A percentile compares a stretch with the other conserved stretches of the same genome.
These are phyloP conservation scores for Scolecobasidium constrictum DNA, from an alignment of 2,329 filamentous ascomycete species.

Conservation along the genomic window DNA sequence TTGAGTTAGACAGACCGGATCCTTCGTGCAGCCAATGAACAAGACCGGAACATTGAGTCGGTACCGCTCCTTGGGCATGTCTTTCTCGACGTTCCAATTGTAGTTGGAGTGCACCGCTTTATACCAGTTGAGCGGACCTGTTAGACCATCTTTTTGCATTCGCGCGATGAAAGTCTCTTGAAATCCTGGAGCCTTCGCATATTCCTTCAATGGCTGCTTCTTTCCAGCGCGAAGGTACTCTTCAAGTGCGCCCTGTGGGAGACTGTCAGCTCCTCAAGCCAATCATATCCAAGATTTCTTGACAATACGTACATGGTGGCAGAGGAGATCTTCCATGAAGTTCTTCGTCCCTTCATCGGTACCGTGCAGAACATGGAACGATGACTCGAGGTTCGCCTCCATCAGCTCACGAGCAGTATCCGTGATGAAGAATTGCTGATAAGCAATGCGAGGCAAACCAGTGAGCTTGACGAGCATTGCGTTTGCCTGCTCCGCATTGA, in stretches of 20 bases:
- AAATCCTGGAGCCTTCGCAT: slow-evolving; percentile 21
- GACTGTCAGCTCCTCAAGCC: background rate
- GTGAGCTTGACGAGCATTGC: slow-evolving; percentile 19
- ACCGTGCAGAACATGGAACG: slow-evolving; percentile 25
- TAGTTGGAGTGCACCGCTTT: slow-evolving; percentile 16
- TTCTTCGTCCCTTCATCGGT: slow-evolving; percentile 21
- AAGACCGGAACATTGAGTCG: slow-evolving; percentile 26
- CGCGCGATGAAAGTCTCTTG: slow-evolving; percentile 23
- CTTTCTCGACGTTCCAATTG: slow-evolving; percentile 19
- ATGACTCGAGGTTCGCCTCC: slow-evolving; percentile 25
- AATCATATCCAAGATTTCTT: too few relatives aligned
- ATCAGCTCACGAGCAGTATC: slow-evolving; percentile 29
- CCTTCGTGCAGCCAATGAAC: slow-evolving; percentile 23
- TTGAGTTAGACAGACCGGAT: slow-evolving; percentile 24
- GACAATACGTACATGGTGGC: slow-evolving; percentile 25
- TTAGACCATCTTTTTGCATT: slow-evolving; percentile 23
- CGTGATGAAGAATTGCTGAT: slow-evolving; percentile 37
- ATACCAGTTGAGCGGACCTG: slow-evolving; percentile 28
- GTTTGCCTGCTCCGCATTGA: slow-evolving; percentile 28
- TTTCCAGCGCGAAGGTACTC: slow-evolving; percentile 14
- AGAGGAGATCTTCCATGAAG: slow-evolving; percentile 24
- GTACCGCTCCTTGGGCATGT: slow-evolving; percentile 14
- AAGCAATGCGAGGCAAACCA: slow-evolving; percentile 29
- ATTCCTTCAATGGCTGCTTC: slow-evolving; percentile 21
- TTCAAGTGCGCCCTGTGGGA: background rate